A percentile compares a stretch with the other conserved stretches of the same genome.
Evolutionary conservation across 2,329 filamentous ascomycete genomes (phyloP).

Genomic region (Dryadomyces quercus-mongolicae): DNA sequence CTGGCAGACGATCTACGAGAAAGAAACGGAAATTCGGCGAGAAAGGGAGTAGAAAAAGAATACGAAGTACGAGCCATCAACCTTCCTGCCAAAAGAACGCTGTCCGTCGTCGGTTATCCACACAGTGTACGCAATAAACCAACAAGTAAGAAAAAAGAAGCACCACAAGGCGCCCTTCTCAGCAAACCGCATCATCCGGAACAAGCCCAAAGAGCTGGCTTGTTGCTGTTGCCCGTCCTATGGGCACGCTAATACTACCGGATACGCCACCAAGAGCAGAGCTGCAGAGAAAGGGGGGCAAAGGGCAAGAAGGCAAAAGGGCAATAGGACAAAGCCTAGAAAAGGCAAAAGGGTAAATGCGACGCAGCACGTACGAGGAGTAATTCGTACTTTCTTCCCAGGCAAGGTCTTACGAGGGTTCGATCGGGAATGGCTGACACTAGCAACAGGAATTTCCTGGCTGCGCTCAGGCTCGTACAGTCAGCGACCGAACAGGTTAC

Average conservation of each 20-base stretch:
- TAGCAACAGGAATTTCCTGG: no score
- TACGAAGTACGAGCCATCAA: background rate
- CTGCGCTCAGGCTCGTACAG: background rate
- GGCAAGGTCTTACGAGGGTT: no score
- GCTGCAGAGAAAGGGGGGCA: background rate
- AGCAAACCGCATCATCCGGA: no score
- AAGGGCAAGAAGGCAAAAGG: no score
- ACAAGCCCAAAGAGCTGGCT: background rate
- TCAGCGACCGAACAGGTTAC: background rate
- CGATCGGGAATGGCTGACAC: no score
- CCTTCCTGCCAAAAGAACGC: background rate
- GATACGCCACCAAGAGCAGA: background rate
- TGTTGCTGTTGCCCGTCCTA: background rate
- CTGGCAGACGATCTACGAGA: background rate
- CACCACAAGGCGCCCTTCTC: background rate
- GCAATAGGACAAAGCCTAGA: no score
- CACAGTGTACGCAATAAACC: background rate
- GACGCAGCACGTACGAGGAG: background rate
- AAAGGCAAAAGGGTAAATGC: background rate
- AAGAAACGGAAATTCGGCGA: slow-evolving; percentile 1
- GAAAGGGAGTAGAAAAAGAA: background rate
- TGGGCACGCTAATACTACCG: background rate
- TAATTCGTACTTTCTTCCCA: no score
- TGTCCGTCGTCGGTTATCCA: background rate
- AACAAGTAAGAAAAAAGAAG: background rate